Percentiles rank a stretch among this genome's conserved stretches.
Conservation (phyloP, 1,284 basidiomycete species). For the Cutaneotrichosporon dermatis region DNA sequence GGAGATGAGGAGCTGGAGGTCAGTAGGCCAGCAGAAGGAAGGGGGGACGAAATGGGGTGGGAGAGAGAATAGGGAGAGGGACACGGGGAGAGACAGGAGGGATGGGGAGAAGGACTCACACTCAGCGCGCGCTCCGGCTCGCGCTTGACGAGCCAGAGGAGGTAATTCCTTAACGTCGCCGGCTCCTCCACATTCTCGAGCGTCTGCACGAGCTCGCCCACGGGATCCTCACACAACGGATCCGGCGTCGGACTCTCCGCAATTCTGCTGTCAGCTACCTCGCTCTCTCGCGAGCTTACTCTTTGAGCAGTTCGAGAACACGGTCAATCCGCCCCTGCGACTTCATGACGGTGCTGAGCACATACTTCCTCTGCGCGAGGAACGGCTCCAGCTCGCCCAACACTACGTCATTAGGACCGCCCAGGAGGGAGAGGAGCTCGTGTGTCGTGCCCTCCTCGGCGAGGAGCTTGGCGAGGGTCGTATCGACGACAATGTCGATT, state of each 20-base stretch:
- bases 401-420: constrained; percentile 58
- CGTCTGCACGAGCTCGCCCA: constrained; percentile 63
- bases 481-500: constrained; percentile 63
- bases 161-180: constrained; percentile 64
- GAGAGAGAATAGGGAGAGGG: too few relatives aligned
- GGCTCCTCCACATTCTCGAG: constrained; percentile 61
- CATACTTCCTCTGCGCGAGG: constrained; percentile 60
- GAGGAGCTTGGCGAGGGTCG: constrained; percentile 69
- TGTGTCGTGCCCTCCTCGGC: constrained; percentile 60
- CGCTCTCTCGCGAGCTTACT: constrained; percentile 53
- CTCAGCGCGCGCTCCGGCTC: constrained; percentile 51
- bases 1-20: constrained; percentile 50
- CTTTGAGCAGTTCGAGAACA: constrained; percentile 64
- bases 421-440: constrained; percentile 62
- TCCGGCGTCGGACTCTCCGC: constrained; percentile 67
- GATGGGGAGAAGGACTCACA: too few relatives aligned
- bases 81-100: too few relatives aligned
- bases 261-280: constrained; percentile 53
- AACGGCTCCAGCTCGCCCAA: constrained; percentile 63
- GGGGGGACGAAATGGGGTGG: too few relatives aligned
- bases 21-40: too few relatives aligned
- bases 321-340: constrained; percentile 58
- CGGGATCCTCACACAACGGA: constrained; percentile 62
- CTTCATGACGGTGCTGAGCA: constrained; percentile 62
- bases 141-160: constrained; percentile 69